Evolutionary conservation across 2,329 filamentous ascomycete species (phyloP).

Genomic region (Colletotrichum lindemuthianum): DNA sequence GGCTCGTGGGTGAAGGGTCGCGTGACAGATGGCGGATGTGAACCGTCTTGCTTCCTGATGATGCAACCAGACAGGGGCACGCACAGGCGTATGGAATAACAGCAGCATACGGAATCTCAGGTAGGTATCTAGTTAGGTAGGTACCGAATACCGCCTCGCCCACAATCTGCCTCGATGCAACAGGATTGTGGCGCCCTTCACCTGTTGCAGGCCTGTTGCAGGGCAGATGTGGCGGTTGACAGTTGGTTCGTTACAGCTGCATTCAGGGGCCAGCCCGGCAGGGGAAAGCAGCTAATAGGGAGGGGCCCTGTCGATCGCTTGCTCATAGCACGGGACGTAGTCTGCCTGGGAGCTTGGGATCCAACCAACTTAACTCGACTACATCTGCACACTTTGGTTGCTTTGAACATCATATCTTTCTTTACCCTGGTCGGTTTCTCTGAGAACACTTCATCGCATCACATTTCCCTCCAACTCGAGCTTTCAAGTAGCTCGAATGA

Average conservation of each 20-base stretch:
- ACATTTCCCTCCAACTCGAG: neutral
- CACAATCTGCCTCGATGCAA: neutral
- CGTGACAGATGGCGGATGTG: neutral
- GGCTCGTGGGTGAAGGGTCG: neutral
- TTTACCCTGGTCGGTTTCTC: too few species aligned
- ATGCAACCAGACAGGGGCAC: too few species aligned
- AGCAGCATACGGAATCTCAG: too few species aligned
- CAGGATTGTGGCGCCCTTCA: neutral
- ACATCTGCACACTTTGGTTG: neutral
- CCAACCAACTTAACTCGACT: constrained; percentile 5
- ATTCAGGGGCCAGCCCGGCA: neutral
- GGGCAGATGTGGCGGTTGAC: neutral
- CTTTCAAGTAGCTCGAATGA: neutral
- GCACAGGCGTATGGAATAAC: too few species aligned
- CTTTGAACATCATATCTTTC: too few species aligned
- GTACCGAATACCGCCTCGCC: too few species aligned
- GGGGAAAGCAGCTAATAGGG: constrained; percentile 1
- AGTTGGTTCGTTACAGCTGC: neutral
- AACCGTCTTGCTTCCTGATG: too few species aligned
- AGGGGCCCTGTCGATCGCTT: constrained; percentile 11
- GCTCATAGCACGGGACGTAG: neutral
- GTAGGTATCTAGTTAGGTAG: too few species aligned
- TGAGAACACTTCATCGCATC: too few species aligned
- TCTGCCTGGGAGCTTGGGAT: constrained; percentile 20
- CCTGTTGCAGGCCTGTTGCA: too few species aligned